Percentiles rank a stretch among this genome's conserved stretches.
Evolutionary conservation across 192 early-diverging fungal species (phyloP).

Genomic region (Entomortierella parvispora): DNA sequence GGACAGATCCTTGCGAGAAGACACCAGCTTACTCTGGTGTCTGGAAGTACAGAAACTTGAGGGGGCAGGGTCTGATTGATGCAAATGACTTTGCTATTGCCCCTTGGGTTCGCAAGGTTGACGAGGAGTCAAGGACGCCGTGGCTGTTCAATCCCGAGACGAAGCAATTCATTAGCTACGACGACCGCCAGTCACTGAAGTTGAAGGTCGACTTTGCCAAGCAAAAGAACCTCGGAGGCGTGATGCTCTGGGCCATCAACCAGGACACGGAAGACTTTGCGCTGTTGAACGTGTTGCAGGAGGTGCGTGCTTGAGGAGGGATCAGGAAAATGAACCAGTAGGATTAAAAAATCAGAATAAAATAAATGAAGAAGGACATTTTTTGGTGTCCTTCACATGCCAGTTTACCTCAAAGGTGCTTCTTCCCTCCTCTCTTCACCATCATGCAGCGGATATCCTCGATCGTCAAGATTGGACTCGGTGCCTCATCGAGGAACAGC

Average conservation of each 20-base stretch:
- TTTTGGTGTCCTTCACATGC: too few relatives aligned
- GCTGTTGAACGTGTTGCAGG: slow-evolving; percentile 57
- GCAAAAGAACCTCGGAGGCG: slow-evolving; percentile 64
- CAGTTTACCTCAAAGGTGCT: too few relatives aligned
- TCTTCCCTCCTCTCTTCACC: not conserved
- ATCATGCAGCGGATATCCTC: not conserved
- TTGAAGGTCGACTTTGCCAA: slow-evolving; percentile 68
- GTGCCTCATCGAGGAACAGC: too few relatives aligned
- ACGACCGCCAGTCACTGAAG: slow-evolving; percentile 67
- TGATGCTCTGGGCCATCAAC: slow-evolving; percentile 77
- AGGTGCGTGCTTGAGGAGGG: slow-evolving; percentile 9
- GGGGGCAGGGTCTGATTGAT: slow-evolving; percentile 62
- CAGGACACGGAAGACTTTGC: slow-evolving; percentile 69
- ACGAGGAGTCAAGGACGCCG: slow-evolving; percentile 69
- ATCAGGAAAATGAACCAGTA: too few relatives aligned
- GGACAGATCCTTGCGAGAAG: slow-evolving; percentile 62
- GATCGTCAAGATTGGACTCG: not conserved
- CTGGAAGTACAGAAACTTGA: slow-evolving; percentile 75
- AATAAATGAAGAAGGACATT: not conserved
- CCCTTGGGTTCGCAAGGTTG: slow-evolving; percentile 75
- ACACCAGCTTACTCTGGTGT: slow-evolving; percentile 62
- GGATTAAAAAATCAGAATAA: not conserved
- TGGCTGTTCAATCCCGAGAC: slow-evolving; percentile 75
- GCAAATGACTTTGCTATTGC: slow-evolving; percentile 44
- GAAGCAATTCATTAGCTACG: slow-evolving; percentile 75